phyloP scores from a whole-genome alignment of 345 rosid genomes.

The Citrus reticulata region DNA sequence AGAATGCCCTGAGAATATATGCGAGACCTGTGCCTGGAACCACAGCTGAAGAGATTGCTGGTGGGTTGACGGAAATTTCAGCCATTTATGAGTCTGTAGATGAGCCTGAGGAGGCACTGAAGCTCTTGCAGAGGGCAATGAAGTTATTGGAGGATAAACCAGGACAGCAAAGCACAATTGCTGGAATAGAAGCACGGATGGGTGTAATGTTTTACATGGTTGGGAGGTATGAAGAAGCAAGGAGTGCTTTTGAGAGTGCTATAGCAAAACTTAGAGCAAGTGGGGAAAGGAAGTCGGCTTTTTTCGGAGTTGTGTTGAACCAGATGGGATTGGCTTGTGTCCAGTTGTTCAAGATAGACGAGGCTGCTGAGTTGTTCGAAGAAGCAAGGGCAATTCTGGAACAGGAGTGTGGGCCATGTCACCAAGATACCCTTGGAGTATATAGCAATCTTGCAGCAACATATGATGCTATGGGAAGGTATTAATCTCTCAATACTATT shows the following conservation, averaged over 20 bases:
- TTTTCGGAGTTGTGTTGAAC: conserved; percentile 94
- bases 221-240: conserved; percentile 87
- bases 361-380: conserved; percentile 91
- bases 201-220: conserved; percentile 96
- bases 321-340: conserved; percentile 99
- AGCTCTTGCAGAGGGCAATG: conserved; percentile 90
- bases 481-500: conserved; percentile 15
- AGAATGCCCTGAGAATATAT: conserved; percentile 86
- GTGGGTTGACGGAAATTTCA: conserved; percentile 87
- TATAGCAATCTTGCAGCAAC: conserved; percentile 99
- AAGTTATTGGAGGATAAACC: conserved; percentile 94
- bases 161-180: conserved; percentile 95
- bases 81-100: conserved; percentile 96
- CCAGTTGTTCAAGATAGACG: conserved; percentile 93
- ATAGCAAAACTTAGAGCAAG: conserved; percentile 76
- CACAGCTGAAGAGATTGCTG: conserved; percentile 84
- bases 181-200: conserved; percentile 97
- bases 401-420: conserved; percentile 90
- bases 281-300: conserved; percentile 93
- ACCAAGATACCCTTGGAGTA: conserved; percentile 95
- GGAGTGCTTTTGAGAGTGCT: conserved; percentile 82
- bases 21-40: conserved; percentile 96
- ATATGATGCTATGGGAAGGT: conserved; percentile 99
- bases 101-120: conserved; percentile 97
- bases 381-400: conserved; percentile 89